Evolutionary conservation across 2,329 filamentous ascomycete species (phyloP).

Genomic region (Bipolaris gigantea): DNA sequence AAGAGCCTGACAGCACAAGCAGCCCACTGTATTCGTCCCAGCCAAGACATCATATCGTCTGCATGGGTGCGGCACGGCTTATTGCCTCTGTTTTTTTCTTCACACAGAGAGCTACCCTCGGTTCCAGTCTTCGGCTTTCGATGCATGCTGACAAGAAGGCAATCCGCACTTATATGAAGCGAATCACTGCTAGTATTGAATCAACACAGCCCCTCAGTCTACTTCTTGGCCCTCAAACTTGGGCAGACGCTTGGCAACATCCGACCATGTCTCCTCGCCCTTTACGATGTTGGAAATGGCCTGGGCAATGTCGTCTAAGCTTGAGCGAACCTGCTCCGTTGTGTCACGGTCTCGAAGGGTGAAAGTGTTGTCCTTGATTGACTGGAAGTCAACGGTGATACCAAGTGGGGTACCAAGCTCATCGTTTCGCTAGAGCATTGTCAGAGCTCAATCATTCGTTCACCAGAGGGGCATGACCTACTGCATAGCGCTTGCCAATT

Average conservation of each 20-base stretch:
- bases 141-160: neutral
- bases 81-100: too few relatives aligned
- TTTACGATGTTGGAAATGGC: slow-evolving; percentile 68
- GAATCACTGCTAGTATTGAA: neutral
- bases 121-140: neutral
- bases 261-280: slow-evolving; percentile 66
- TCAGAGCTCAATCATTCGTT: slow-evolving; percentile 17
- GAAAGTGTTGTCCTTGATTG: slow-evolving; percentile 80
- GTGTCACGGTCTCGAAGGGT: slow-evolving; percentile 86
- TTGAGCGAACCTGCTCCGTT: slow-evolving; percentile 85
- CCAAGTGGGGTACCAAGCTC: slow-evolving; percentile 93
- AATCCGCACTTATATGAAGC: neutral
- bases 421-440: slow-evolving; percentile 70
- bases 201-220: slow-evolving; percentile 20
- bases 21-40: too few relatives aligned
- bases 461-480: slow-evolving; percentile 17
- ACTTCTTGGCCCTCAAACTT: slow-evolving; percentile 65
- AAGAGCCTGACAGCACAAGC: too few relatives aligned
- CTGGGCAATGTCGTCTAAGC: slow-evolving; percentile 75
- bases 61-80: too few relatives aligned
- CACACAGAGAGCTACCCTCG: too few relatives aligned
- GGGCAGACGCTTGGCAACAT: slow-evolving; percentile 77
- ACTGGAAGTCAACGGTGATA: slow-evolving; percentile 95
- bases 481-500: slow-evolving; percentile 83
- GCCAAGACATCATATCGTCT: too few relatives aligned